Percentiles rank a stretch among this genome's conserved stretches.
These are phyloP conservation scores for Pleurotus platypus DNA, from an alignment of 768 basidiomycete species.

Conservation along the genomic window DNA sequence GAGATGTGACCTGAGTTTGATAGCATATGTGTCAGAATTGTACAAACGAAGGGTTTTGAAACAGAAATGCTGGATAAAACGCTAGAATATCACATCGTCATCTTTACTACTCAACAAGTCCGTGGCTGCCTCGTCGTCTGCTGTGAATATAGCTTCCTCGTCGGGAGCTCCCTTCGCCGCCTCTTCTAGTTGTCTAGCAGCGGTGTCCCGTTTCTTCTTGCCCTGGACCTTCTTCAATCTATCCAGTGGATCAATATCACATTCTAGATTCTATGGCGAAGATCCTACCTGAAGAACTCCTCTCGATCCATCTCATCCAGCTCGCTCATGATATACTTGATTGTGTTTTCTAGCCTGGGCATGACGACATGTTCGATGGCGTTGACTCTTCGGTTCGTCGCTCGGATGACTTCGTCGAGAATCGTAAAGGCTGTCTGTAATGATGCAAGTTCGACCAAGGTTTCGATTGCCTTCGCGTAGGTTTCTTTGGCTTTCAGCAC, in stretches of 20 bases:
- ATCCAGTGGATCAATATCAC: not conserved
- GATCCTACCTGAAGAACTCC: conserved; percentile 79
- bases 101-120: conserved; percentile 82
- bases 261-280: not conserved
- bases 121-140: conserved; percentile 31
- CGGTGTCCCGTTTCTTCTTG: conserved; percentile 89
- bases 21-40: no score
- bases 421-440: conserved; percentile 98
- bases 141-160: not conserved
- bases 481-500: conserved; percentile 93
- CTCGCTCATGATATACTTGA: conserved; percentile 97
- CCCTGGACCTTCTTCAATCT: conserved; percentile 97
- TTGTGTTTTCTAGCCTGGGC: conserved; percentile 92
- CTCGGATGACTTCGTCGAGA: conserved; percentile 97
- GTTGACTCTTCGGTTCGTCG: conserved; percentile 98
- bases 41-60: no score
- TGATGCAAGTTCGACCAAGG: conserved; percentile 94
- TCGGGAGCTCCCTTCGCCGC: not conserved
- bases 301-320: conserved; percentile 98
- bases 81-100: conserved; percentile 89
- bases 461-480: conserved; percentile 96
- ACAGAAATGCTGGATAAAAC: no score
- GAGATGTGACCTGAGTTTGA: no score
- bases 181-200: conserved; percentile 26
- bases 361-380: conserved; percentile 98